A percentile compares a stretch with the other conserved stretches of the same genome.
Conservation (phyloP, 176 grass and related monocot genomes). For the Alloteropsis semialata region DNA sequence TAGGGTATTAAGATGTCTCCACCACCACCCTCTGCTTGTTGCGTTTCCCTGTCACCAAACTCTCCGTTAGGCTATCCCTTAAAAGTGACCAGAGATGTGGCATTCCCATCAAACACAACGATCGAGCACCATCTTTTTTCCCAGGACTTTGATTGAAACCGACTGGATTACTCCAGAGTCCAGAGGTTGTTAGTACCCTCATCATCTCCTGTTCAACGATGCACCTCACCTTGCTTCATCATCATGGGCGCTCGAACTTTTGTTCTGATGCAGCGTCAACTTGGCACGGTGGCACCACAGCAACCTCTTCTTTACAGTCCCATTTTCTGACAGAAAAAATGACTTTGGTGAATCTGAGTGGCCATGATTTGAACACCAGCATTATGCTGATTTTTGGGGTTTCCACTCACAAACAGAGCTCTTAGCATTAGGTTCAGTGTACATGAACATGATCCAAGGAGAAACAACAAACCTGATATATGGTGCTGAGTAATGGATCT, state of each 20-base stretch:
- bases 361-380: not conserved
- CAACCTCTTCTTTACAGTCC: not conserved
- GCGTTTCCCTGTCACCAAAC: conserved; percentile 16
- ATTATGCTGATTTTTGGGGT: not conserved
- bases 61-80: conserved; percentile 24
- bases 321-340: conserved; percentile 1
- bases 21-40: not conserved
- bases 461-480: not conserved
- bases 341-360: conserved; percentile 11
- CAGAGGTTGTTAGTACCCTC: not conserved
- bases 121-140: not conserved
- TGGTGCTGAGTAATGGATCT: not conserved
- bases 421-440: not conserved
- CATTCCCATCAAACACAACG: conserved; percentile 14
- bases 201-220: conserved; percentile 2
- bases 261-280: conserved; percentile 20
- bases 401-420: not conserved
- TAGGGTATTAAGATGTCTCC: not conserved
- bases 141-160: conserved; percentile 26
- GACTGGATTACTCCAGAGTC: conserved; percentile 25
- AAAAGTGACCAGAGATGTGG: conserved; percentile 31
- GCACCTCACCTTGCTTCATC: conserved; percentile 30
- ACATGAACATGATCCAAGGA: not conserved
- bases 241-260: conserved; percentile 26
- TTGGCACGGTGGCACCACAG: conserved; percentile 3